Evolutionary conservation across 106 monocot genomes (phyloP).

Genomic region (Dendrobium officinale): DNA sequence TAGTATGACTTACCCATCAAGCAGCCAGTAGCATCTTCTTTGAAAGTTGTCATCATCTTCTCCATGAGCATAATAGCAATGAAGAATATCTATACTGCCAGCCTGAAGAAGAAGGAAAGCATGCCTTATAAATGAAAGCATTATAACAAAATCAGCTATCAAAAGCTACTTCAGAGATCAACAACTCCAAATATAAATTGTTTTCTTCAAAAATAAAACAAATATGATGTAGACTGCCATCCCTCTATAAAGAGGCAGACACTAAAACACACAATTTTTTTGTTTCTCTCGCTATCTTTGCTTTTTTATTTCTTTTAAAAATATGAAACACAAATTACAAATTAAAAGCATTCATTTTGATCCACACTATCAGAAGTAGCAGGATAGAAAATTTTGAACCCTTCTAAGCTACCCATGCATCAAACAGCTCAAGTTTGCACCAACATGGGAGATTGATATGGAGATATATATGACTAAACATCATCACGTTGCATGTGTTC

Average conservation of each 20-base stretch:
- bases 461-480: background rate
- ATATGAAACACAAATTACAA: background rate
- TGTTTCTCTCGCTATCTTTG: background rate
- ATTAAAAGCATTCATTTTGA: background rate
- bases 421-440: background rate
- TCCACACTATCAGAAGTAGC: background rate
- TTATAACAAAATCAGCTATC: background rate
- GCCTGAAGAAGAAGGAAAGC: background rate
- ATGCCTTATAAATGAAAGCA: background rate
- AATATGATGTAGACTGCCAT: background rate
- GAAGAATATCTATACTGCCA: constrained; percentile 13
- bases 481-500: background rate
- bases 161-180: background rate
- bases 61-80: constrained; percentile 25
- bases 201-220: background rate
- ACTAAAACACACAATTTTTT: background rate
- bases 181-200: background rate
- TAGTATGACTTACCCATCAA: constrained; percentile 15
- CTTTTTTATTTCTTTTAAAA: background rate
- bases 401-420: background rate
- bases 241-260: background rate
- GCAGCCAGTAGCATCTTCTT: constrained; percentile 21
- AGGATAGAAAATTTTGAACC: background rate
- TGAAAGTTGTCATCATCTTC: constrained; percentile 18
- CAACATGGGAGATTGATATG: background rate